These are phyloP conservation scores for Amylocarpus encephaloides DNA, from an alignment of 2,329 filamentous ascomycete genomes.

Conservation along the genomic window DNA sequence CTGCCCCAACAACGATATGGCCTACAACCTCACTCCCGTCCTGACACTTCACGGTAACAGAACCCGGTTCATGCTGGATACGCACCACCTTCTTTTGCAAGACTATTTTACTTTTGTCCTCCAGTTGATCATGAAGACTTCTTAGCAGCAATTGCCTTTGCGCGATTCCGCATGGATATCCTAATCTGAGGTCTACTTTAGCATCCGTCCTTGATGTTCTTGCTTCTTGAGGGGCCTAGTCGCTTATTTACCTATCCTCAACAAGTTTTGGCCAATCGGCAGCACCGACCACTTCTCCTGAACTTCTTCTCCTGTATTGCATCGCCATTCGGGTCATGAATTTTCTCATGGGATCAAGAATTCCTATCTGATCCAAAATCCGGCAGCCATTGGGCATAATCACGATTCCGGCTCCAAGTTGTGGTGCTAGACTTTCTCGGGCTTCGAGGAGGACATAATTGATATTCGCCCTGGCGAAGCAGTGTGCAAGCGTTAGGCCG, in stretches of 20 bases:
- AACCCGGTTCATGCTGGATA: conserved; percentile 10
- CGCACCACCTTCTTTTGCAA: conserved; percentile 16
- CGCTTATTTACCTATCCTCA: conserved; percentile 12
- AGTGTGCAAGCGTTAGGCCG: conserved; percentile 22
- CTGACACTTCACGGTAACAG: conserved; percentile 16
- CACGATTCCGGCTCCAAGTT: conserved; percentile 21
- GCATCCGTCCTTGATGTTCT: neutral
- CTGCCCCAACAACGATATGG: conserved; percentile 25
- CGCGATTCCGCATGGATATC: conserved; percentile 16
- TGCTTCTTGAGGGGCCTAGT: neutral
- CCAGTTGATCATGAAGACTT: conserved; percentile 19
- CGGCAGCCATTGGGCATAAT: conserved; percentile 36
- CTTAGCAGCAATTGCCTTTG: conserved; percentile 16
- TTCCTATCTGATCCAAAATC: conserved; percentile 46
- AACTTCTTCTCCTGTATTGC: conserved; percentile 6
- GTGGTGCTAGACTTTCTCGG: conserved; percentile 14
- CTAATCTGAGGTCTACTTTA: conserved; percentile 11
- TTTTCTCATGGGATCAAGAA: conserved; percentile 19
- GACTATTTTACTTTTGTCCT: conserved; percentile 17
- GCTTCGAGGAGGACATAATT: conserved; percentile 24
- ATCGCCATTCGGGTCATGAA: conserved; percentile 10
- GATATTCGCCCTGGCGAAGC: conserved; percentile 16
- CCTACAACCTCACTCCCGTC: conserved; percentile 20
- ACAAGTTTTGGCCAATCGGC: conserved; percentile 14
- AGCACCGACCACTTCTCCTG: conserved; percentile 11